Base-by-base conservation (phyloP, 2,329 filamentous ascomycete genomes). In the Escovopsis sp. region DNA sequence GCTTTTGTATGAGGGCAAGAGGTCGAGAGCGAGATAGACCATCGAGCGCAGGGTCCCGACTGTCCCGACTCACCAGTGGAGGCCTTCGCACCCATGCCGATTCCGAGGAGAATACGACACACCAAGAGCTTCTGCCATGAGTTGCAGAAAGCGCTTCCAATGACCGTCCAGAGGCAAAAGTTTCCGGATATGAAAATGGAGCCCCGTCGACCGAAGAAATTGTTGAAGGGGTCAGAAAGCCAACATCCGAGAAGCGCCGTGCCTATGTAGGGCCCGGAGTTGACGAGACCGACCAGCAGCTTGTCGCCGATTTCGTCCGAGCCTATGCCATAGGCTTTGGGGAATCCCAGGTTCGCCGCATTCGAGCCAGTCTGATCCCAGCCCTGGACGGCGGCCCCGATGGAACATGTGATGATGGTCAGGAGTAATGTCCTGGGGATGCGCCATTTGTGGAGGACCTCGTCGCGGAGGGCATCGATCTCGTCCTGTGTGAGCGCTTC, bases 71-170 rank as follows among this genome's bases (percentile, higher is more conserved):
- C 38, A 61, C 60, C 57, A 10, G 72, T 77, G 0, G 73, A 72
- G 15, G 75, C 74, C 50, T 86, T 86, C 13, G 78, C 67, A 19
- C 81, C 81, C 61, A 87, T 84, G 1, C 79, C 81, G 31, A 90
- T 71, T 9, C 84, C 84, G 40, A 88, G 68, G 11, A 81, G 63
- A 41, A 88, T 69, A 29, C 84, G 74, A 33, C 74, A 76, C 29
- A 72, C 65, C 39, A 90, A 67, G 44, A 86, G 70, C 47, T 83
- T 71, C 51, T 63, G 66, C 80, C 81, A 88, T 0, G 68, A 76
- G 41, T 79, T 71, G 36, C 76, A 72, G 43, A 84, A 79, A 0
- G 71, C 79, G 35, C 70, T 74, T n/a, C 76, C 79, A 41, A 86
- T 72, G 2, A 79, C 73, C 2, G 79, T 65, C 50, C 79, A 66